These are phyloP conservation scores for Asterochloris sp. DNA, from an alignment of 139 green algal genomes.

Conservation along the genomic window DNA sequence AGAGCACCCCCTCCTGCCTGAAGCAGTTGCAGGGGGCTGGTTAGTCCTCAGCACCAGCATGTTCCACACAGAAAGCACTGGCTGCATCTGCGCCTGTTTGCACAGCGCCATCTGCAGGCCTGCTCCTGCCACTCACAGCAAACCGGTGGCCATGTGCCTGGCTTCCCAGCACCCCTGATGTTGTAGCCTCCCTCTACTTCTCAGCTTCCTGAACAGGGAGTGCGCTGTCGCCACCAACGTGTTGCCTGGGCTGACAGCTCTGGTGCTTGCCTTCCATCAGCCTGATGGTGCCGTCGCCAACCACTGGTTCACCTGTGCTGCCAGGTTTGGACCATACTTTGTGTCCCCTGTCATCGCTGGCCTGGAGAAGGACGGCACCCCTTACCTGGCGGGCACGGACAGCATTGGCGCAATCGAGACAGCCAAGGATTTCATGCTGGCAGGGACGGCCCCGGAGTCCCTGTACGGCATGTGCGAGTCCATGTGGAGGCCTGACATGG, in stretches of 20 bases:
- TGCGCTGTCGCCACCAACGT: too few relatives aligned
- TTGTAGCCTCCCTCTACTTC: too few relatives aligned
- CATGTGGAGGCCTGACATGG: slow-evolving; percentile 88
- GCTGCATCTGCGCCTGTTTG: neutral
- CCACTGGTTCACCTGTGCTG: too few relatives aligned
- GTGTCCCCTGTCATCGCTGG: slow-evolving; percentile 91
- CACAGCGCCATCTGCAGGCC: neutral
- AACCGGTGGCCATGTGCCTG: too few relatives aligned
- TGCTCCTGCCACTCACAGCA: too few relatives aligned
- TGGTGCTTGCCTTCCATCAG: too few relatives aligned
- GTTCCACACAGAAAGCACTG: neutral
- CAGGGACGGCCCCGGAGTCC: slow-evolving; percentile 84
- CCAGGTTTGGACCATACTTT: slow-evolving; percentile 94
- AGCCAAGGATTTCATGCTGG: slow-evolving; percentile 95
- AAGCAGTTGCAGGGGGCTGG: neutral
- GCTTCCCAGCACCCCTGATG: too few relatives aligned
- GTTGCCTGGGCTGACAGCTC: too few relatives aligned
- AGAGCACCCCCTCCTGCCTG: neutral
- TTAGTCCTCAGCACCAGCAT: neutral
- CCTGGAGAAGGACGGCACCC: slow-evolving; percentile 82
- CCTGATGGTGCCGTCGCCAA: too few relatives aligned
- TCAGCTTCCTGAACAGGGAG: too few relatives aligned
- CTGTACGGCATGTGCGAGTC: slow-evolving; percentile 97
- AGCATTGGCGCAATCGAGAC: slow-evolving; percentile 92
- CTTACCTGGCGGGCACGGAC: slow-evolving; percentile 96